Percentiles rank a stretch among this genome's conserved stretches.
phyloP scores from a whole-genome alignment of 2,329 filamentous ascomycete species.

The Fusarium burgessii region DNA sequence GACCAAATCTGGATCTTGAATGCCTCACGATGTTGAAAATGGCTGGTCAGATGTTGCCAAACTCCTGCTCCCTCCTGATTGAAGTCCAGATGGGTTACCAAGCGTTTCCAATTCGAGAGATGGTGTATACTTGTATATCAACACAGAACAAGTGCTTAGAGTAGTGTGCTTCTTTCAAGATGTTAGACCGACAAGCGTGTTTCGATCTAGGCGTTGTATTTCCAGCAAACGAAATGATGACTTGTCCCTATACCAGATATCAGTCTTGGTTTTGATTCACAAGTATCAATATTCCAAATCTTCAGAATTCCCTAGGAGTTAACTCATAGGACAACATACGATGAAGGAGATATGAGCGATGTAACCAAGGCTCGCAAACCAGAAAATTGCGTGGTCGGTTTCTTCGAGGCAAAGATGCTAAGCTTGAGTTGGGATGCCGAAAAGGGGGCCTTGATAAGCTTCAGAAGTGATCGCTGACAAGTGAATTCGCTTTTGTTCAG shows the following conservation, averaged over 20 bases:
- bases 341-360: not conserved
- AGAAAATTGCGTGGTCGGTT: not conserved
- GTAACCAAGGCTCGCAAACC: not conserved
- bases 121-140: not conserved
- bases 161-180: not conserved
- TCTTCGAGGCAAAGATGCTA: not conserved
- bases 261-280: not conserved
- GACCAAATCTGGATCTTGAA: not conserved
- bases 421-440: not conserved
- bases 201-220: not conserved
- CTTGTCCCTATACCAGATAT: not conserved
- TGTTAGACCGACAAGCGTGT: not conserved
- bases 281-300: not conserved
- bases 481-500: conserved; percentile 25
- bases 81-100: not conserved
- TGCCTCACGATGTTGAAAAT: not conserved
- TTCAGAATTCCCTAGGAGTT: not conserved
- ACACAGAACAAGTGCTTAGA: not conserved
- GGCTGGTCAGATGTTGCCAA: not conserved
- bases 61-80: not conserved
- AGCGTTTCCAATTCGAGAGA: not conserved
- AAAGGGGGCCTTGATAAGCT: not conserved
- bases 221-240: not conserved
- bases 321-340: conserved; percentile 1
- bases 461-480: conserved; percentile 29